Evolutionary conservation across 306 rosid species (phyloP), one percentile per base, ranked within the genome.

Genomic region (Acmispon strigosus): DNA sequence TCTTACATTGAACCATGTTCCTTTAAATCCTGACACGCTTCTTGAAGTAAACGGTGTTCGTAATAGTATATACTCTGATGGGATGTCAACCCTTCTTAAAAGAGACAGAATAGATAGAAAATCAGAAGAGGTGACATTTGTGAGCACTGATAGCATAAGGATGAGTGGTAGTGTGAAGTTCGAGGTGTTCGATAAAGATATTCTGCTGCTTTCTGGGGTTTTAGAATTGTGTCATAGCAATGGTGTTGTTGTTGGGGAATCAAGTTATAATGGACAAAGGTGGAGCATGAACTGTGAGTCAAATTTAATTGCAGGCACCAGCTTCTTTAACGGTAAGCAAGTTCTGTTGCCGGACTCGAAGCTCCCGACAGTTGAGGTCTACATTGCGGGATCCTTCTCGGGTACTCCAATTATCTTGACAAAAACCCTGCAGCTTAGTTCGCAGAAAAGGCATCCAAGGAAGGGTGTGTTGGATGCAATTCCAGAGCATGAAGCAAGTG

Each of bases 71-170:
- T 55, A 82, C 64, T 89, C 88, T 2, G 93, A 89, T 43, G 90
- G 90, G 70, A 66, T 77, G 52, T 78, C 85, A 7, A 75, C 87
- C 20, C 71, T 84, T 69, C 97, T 91, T 64, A 85, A 78, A 34
- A 82, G 97, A 55, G 90, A 91, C 48, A 82, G 93, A 54, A 77
- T 89, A 2, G 97, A 91, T 78, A 84, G 82, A 68, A 89, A 81
- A 73, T 91, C 93, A 0, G 96, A 89, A 76, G 96, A 89, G 84
- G 90, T 83, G 12, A 89, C 97, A 9, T 91, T 86, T 79, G 91
- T 86, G 54, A 88, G 97, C 85, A 91, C 96, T 4, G 93, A 91
- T 78, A 87, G 88, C 52, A 75, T 83, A 79, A 85, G 93, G 84
- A 85, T 82, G 75, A 85, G 91, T 45, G 90, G 90, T n/a, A 76